phyloP scores from a whole-genome alignment of 2,329 filamentous ascomycete genomes.

The Xylariaceae sp. region DNA sequence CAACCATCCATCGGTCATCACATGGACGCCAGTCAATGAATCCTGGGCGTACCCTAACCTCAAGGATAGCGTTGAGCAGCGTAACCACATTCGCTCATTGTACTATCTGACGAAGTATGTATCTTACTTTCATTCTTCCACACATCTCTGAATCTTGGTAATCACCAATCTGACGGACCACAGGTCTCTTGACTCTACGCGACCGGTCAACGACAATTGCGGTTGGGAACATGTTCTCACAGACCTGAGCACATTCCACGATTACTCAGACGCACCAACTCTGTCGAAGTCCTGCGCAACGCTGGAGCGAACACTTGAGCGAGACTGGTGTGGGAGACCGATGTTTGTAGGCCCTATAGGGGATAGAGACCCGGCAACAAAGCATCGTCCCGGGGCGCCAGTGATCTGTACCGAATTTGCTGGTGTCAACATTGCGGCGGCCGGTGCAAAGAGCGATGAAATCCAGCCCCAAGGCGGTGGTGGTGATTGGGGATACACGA shows the following conservation, averaged over 20 bases:
- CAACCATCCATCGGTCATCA: slow-evolving; percentile 59
- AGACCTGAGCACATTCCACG: slow-evolving; percentile 63
- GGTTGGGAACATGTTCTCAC: slow-evolving; percentile 64
- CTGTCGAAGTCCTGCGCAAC: slow-evolving; percentile 50
- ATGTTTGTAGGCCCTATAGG: slow-evolving; percentile 50
- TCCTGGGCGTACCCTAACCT: slow-evolving; percentile 60
- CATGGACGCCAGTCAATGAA: slow-evolving; percentile 62
- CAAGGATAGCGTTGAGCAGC: slow-evolving; percentile 50
- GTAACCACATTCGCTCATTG: slow-evolving; percentile 58
- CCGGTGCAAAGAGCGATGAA: slow-evolving; percentile 30
- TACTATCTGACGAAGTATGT: slow-evolving; percentile 59
- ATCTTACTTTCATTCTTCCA: not conserved
- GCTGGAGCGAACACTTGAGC: slow-evolving; percentile 48
- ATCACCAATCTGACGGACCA: not conserved
- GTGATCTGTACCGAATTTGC: slow-evolving; percentile 64
- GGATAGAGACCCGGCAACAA: slow-evolving; percentile 42
- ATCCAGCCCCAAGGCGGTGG: slow-evolving; percentile 34
- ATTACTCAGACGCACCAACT: slow-evolving; percentile 55
- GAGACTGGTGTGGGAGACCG: slow-evolving; percentile 44
- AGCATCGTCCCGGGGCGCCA: slow-evolving; percentile 50
- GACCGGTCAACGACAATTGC: slow-evolving; percentile 66
- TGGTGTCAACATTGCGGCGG: slow-evolving; percentile 59
- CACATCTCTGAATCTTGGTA: not conserved
- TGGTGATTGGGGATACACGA: slow-evolving; percentile 64
- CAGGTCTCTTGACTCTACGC: slow-evolving; percentile 53